Conservation (phyloP, 208 protist species). For the Naegleria fowleri region DNA sequence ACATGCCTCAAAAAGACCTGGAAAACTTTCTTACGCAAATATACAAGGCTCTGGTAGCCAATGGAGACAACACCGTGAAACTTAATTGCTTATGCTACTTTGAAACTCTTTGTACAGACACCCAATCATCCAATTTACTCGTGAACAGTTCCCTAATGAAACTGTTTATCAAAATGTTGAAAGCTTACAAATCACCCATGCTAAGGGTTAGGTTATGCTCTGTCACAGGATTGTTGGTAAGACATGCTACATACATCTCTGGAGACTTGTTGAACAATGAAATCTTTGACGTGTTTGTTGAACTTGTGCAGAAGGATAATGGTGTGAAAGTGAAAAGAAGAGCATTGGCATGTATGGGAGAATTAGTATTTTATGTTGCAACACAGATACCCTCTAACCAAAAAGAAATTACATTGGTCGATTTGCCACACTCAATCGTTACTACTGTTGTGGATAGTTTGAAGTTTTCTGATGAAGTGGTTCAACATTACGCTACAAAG, state of each 20-base stretch:
- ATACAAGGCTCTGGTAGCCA: conserved; percentile 44
- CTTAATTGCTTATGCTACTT: conserved; percentile 76
- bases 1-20: conserved; percentile 47
- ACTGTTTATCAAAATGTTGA: conserved; percentile 66
- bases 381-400: conserved; percentile 52
- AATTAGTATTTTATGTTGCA: conserved; percentile 78
- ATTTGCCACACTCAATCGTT: conserved; percentile 47
- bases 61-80: conserved; percentile 45
- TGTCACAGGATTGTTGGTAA: conserved; percentile 73
- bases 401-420: conserved; percentile 56
- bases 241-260: conserved; percentile 70
- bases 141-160: conserved; percentile 80
- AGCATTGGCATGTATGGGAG: conserved; percentile 67
- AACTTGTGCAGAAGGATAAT: conserved; percentile 57
- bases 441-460: conserved; percentile 56
- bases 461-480: conserved; percentile 60
- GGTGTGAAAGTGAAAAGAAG: conserved; percentile 56
- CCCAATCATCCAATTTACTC: conserved; percentile 65
- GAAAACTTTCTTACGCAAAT: conserved; percentile 55
- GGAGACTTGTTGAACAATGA: conserved; percentile 55
- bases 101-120: conserved; percentile 62
- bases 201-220: conserved; percentile 60
- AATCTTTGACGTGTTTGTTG: conserved; percentile 58
- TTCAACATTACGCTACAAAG: conserved; percentile 75
- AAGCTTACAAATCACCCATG: conserved; percentile 47